Base-by-base conservation (phyloP, 352 stramenopile species). In the Pythium utonaiense region DNA sequence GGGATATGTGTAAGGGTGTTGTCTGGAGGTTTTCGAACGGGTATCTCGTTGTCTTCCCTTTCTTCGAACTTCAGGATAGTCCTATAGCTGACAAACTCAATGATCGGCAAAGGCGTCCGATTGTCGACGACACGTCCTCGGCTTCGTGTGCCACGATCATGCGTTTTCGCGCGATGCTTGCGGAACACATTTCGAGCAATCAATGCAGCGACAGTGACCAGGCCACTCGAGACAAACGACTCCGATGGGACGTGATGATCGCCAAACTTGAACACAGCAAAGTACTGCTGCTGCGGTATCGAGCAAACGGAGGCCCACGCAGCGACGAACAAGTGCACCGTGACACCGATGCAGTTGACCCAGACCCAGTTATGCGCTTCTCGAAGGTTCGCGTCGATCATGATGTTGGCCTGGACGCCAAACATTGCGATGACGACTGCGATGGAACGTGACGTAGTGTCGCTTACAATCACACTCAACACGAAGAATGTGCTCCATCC, bases 371-470 rank as follows among this genome's bases (percentile, higher is more conserved):
- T 53, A 3, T 51, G 50, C 3, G 49, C 53, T 14, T 25, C 40
- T 7, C 53, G 53, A 52, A 67, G 34, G 28, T 57, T 63, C 6
- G 61, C 55, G 17, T 67, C 61, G 30, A 67, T 67, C 27, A 67
- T 47, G 10, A 67, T 52, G 19, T 48, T 63, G n/a, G 45, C 53
- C 19, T 57, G 38, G 14, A 62, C 31, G 9, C 53, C 45, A 8
- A 38, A 40, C 1, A 62, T 44, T 22, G 53, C 60, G 21, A 53
- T 24, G 2, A 40, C 7, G 24, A 67, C 17, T 17, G 49, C 38
- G 0, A 51, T 6, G 0, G 50, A 19, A 17, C 31, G 22, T 16
- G 31, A 38, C 1, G 58, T 13, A 8, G 60, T 53, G 7, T 57
- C 21, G 2, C 40, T 14, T 3, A 53, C 38, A n/a, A 63, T 55